Evolutionary conservation across 768 basidiomycete species (phyloP), one percentile per base, ranked within the genome.

Genomic region (Arthromyces matolae): DNA sequence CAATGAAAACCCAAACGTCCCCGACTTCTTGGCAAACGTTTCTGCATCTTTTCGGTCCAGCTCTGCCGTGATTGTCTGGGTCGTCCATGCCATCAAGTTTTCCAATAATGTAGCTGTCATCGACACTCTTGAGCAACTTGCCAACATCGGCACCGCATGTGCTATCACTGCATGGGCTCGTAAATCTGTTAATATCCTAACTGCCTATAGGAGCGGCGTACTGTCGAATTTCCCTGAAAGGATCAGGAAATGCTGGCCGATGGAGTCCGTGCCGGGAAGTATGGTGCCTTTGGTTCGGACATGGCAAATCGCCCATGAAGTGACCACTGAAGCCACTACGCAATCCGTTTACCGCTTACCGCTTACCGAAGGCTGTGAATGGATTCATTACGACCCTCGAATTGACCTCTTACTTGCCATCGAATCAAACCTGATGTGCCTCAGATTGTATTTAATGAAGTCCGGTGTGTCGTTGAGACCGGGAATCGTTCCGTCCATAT

Each of bases 351-450:
- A 8, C 13, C 25, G 18, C 7, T n/a, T n/a, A n/a, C n/a, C n/a
- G n/a, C n/a, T n/a, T n/a, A n/a, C n/a, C n/a, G n/a, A n/a, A n/a
- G n/a, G n/a, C n/a, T n/a, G n/a, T n/a, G 32, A 5, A 5, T 51
- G 44, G 50, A 20, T 51, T 7, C 50, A 51, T 43, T 51, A 46
- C 22, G 33, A 51, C 13, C 8, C 43, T 12, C 6, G 24, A 13
- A 46, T 12, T 3, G 50, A 42, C 10, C 31, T 41, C 24, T 20
- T 51, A 22, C 25, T 41, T 29, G 38, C 37, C 0, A 27, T 46
- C 14, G 33, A 46, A 23, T 1, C 27, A 16, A 0, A 1, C 22
- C 18, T 16, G 4, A 28, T 29, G 12, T 35, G 25, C 5, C n/a
- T 46, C 5, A 42, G 31, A n/a, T 20, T 44, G 5, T 45, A 42